A percentile compares a stretch with the other conserved stretches of the same genome.
Evolutionary conservation across 2,329 filamentous ascomycete genomes (phyloP).

Genomic region (Atkinsonella hypoxylon): DNA sequence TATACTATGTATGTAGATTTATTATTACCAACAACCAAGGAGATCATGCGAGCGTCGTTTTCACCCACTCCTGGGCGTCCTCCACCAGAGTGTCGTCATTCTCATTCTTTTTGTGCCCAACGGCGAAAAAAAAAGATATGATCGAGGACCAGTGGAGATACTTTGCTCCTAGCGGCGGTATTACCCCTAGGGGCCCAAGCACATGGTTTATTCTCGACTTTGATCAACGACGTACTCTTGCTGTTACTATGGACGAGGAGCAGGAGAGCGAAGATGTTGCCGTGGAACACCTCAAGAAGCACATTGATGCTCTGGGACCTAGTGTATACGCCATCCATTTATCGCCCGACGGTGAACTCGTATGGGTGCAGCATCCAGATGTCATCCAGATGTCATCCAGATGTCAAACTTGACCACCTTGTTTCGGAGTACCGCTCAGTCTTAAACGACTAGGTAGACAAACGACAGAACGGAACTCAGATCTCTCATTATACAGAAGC

Average conservation of each 20-base stretch:
- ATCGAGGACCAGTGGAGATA: too few species aligned
- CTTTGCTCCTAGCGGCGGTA: too few species aligned
- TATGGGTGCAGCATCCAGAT: conserved; percentile 21
- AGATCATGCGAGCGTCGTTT: too few species aligned
- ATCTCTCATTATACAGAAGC: neutral
- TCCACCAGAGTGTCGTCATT: too few species aligned
- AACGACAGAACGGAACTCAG: conserved; percentile 4
- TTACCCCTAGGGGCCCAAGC: too few species aligned
- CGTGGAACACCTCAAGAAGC: conserved; percentile 13
- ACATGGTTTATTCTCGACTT: conserved; percentile 15
- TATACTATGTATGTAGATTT: too few species aligned
- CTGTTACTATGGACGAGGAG: conserved; percentile 18
- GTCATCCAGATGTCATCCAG: conserved; percentile 21
- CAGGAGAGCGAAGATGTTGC: conserved; percentile 10
- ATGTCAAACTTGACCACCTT: conserved; percentile 19
- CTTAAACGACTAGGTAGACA: conserved; percentile 16
- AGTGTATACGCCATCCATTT: conserved; percentile 13
- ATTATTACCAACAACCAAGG: too few species aligned
- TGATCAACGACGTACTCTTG: conserved; percentile 17
- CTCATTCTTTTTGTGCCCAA: neutral
- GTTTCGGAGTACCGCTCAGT: conserved; percentile 16
- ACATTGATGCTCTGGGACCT: conserved; percentile 10
- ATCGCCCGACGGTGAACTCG: conserved; percentile 12
- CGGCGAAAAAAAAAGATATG: too few species aligned
- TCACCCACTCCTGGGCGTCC: too few species aligned